Percentiles rank a stretch among this genome's conserved stretches.
Conservation (phyloP, 768 basidiomycete genomes). For the Saitozyma sp. region DNA sequence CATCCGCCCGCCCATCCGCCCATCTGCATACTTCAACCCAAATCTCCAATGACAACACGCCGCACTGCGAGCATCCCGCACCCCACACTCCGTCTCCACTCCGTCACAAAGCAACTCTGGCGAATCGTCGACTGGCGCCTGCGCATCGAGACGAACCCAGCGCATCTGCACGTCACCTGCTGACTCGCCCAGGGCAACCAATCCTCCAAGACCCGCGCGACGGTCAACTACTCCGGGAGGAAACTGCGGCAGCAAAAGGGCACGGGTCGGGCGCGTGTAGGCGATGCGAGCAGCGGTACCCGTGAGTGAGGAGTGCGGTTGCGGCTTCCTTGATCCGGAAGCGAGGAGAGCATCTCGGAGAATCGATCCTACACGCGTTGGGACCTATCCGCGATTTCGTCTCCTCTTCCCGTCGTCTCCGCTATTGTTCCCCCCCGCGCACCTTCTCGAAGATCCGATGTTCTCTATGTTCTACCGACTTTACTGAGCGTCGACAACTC, state of each 20-base stretch:
- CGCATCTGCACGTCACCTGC: neutral
- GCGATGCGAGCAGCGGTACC: constrained; percentile 65
- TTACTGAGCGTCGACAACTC: neutral
- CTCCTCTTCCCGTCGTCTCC: too few species aligned
- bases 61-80: neutral
- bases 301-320: constrained; percentile 33
- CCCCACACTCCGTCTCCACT: too few species aligned
- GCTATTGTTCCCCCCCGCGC: too few species aligned
- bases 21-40: too few species aligned
- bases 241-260: constrained; percentile 94
- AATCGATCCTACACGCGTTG: too few species aligned
- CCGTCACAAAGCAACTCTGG: neutral
- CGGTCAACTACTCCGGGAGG: constrained; percentile 82
- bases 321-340: too few species aligned
- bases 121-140: too few species aligned
- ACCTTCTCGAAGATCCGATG: too few species aligned
- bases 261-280: constrained; percentile 81
- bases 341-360: too few species aligned
- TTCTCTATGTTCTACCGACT: neutral
- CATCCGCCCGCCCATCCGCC: too few species aligned
- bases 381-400: too few species aligned
- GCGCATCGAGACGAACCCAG: too few species aligned
- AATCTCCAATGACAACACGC: constrained; percentile 53
- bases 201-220: constrained; percentile 83
- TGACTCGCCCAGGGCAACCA: constrained; percentile 64